These are phyloP conservation scores for Mycena sanguinolenta DNA, from an alignment of 768 basidiomycete genomes.

Conservation along the genomic window DNA sequence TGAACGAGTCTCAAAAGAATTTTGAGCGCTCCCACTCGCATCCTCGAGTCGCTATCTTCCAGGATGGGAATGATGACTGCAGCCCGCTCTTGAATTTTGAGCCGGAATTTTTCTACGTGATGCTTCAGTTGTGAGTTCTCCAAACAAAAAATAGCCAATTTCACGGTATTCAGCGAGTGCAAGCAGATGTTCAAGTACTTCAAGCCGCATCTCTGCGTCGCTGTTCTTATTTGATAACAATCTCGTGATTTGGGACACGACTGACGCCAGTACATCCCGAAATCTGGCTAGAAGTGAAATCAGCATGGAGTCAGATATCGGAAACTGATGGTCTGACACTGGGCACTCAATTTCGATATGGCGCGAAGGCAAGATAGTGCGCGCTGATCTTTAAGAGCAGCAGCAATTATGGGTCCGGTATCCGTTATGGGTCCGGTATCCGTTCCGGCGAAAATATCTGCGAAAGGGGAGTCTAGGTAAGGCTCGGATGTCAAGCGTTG, in stretches of 20 bases:
- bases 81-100: background rate
- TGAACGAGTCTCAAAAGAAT: slow-evolving; percentile 7
- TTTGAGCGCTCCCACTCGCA: background rate
- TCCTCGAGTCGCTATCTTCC: background rate
- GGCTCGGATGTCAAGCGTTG: background rate
- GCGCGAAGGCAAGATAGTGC: background rate
- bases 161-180: slow-evolving; percentile 8
- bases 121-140: background rate
- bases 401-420: background rate
- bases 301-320: background rate
- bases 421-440: no score
- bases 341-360: background rate
- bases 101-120: background rate
- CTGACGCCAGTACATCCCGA: background rate
- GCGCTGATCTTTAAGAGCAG: background rate
- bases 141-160: no score
- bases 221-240: background rate
- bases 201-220: background rate
- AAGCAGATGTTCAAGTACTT: background rate
- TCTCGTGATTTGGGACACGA: background rate
- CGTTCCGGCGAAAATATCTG: background rate
- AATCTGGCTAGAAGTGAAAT: background rate
- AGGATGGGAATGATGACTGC: background rate
- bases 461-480: background rate
- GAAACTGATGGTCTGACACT: background rate